Evolutionary conservation across 2,329 filamentous ascomycete genomes (phyloP).

Genomic region (Neoarthrinium moseri): DNA sequence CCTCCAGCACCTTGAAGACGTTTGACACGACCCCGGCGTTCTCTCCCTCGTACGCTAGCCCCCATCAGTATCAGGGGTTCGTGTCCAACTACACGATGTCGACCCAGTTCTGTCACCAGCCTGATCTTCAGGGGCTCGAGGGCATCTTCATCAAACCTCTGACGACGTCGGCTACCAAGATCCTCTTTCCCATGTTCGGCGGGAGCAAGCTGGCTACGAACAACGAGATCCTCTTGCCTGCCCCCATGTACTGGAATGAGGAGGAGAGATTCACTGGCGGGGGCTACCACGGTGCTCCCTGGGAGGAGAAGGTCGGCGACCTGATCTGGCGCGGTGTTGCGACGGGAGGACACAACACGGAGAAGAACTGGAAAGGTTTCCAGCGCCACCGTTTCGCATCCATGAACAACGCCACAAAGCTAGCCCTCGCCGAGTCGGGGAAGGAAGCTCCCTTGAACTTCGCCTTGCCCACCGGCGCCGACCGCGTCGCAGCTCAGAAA

Average conservation of each 20-base stretch:
- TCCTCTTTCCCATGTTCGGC: conserved; percentile 64
- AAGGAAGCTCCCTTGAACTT: conserved; percentile 49
- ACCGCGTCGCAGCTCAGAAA: conserved; percentile 44
- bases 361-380: conserved; percentile 68
- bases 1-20: conserved; percentile 38
- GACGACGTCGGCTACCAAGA: conserved; percentile 53
- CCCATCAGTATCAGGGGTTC: conserved; percentile 55
- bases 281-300: conserved; percentile 50
- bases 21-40: conserved; percentile 46
- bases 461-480: conserved; percentile 46
- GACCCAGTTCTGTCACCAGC: conserved; percentile 64
- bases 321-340: conserved; percentile 68
- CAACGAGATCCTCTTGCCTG: conserved; percentile 68
- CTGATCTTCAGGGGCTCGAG: conserved; percentile 60
- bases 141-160: conserved; percentile 64
- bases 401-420: conserved; percentile 67
- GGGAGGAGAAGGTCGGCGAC: conserved; percentile 53
- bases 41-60: conserved; percentile 41
- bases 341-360: conserved; percentile 59
- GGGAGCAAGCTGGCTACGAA: conserved; percentile 69
- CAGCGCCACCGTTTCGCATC: conserved; percentile 74
- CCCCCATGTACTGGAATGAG: conserved; percentile 67
- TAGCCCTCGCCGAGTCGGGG: conserved; percentile 46
- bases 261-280: conserved; percentile 62
- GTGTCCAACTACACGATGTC: conserved; percentile 62